phyloP scores from a whole-genome alignment of 148 eudicot genomes.

The Heliosperma pusillum region DNA sequence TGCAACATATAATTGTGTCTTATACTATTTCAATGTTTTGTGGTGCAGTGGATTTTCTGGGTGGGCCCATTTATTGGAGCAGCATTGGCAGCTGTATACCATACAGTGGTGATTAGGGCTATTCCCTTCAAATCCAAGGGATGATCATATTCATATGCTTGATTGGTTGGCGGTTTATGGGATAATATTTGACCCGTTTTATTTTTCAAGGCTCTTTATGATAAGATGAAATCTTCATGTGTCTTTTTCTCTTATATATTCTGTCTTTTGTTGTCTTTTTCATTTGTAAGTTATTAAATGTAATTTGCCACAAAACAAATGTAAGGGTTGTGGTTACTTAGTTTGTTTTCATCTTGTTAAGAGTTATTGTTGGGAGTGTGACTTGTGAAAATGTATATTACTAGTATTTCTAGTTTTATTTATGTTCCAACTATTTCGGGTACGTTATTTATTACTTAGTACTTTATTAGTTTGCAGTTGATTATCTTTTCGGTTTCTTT shows the following conservation, averaged over 20 bases:
- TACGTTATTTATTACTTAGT: too few relatives aligned
- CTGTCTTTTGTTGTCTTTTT: not conserved
- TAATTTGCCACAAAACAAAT: constrained; percentile 7
- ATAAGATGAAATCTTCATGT: constrained; percentile 16
- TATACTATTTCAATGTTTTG: not conserved
- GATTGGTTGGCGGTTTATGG: constrained; percentile 1
- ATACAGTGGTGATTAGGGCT: constrained; percentile 64
- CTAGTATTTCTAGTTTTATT: constrained; percentile 2
- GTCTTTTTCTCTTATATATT: not conserved
- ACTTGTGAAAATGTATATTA: constrained; percentile 33
- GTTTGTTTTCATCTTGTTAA: not conserved
- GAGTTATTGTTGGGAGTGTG: constrained; percentile 3
- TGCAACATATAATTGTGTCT: not conserved
- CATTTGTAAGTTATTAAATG: not conserved
- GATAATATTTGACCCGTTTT: constrained; percentile 1
- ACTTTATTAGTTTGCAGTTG: not conserved
- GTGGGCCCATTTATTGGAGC: constrained; percentile 81
- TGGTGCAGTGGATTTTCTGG: constrained; percentile 72
- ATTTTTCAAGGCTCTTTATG: constrained; percentile 12
- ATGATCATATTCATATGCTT: not conserved
- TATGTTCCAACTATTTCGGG: not conserved
- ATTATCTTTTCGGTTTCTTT: too few relatives aligned
- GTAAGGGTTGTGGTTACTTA: not conserved
- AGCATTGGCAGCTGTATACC: constrained; percentile 64
- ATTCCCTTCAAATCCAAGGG: constrained; percentile 65